Conservation (phyloP, 2,329 filamentous ascomycete genomes). For the Nigrospora oryzae region DNA sequence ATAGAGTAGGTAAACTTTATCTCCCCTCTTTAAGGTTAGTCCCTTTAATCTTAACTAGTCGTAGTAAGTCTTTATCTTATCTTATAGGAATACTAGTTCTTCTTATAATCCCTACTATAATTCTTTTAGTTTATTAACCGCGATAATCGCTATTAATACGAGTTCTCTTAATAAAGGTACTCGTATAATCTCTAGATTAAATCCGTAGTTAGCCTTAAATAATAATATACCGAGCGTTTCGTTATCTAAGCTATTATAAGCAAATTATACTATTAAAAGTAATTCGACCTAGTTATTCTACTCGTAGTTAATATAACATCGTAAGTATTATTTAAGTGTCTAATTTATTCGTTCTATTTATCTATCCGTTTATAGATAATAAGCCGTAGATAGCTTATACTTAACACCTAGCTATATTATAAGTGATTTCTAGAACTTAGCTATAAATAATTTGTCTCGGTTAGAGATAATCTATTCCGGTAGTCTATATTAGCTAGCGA, state of each 20-base stretch:
- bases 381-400: background rate
- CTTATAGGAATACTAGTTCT: background rate
- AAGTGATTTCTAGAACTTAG: background rate
- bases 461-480: background rate
- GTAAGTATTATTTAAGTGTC: conserved; percentile 4
- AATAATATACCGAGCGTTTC: conserved; percentile 1
- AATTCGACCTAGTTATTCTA: conserved; percentile 4
- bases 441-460: background rate
- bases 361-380: conserved; percentile 4
- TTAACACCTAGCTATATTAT: background rate
- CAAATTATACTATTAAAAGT: conserved; percentile 3
- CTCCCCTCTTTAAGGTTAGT: background rate
- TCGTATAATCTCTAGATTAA: background rate
- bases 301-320: conserved; percentile 3
- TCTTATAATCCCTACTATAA: background rate
- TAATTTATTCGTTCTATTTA: conserved; percentile 5
- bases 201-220: background rate
- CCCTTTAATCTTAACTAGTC: background rate
- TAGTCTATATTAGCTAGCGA: background rate
- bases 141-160: background rate
- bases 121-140: background rate
- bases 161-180: background rate
- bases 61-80: background rate
- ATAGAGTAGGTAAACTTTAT: background rate
- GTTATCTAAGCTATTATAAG: conserved; percentile 5